A percentile compares a stretch with the other conserved stretches of the same genome.
phyloP scores from a whole-genome alignment of 2,329 filamentous ascomycete species.

The Colletotrichum costaricense region DNA sequence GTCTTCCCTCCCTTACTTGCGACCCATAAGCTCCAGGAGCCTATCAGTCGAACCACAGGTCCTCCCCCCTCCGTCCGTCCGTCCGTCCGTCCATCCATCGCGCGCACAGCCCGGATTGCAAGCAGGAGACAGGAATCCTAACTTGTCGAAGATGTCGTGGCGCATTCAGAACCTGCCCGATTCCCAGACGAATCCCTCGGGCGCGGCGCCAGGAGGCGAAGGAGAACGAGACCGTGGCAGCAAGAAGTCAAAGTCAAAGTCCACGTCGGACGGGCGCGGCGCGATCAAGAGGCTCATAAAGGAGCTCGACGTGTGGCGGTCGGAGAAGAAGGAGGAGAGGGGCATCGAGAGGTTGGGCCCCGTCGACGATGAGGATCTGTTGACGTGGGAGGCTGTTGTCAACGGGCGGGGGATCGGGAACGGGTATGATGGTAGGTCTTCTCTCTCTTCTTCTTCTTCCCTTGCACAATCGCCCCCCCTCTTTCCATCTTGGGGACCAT shows the following conservation, averaged over 20 bases:
- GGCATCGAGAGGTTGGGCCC: constrained; percentile 71
- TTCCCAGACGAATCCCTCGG: constrained; percentile 21
- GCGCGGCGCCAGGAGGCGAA: constrained; percentile 24
- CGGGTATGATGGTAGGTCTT: constrained; percentile 65
- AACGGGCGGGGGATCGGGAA: constrained; percentile 66
- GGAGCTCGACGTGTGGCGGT: constrained; percentile 66
- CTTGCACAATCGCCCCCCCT: too few relatives aligned
- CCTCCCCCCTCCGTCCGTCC: too few relatives aligned
- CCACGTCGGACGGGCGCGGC: constrained; percentile 49
- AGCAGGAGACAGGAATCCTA: not conserved
- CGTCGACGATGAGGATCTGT: constrained; percentile 63
- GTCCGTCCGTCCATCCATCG: not conserved
- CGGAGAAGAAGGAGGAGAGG: constrained; percentile 59
- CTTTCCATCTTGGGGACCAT: not conserved
- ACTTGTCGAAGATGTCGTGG: constrained; percentile 31
- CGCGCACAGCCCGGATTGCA: not conserved
- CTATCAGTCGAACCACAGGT: not conserved
- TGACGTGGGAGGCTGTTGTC: constrained; percentile 70
- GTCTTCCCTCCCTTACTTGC: not conserved
- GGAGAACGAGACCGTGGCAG: not conserved
- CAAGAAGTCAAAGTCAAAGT: constrained; percentile 29
- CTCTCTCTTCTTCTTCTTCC: too few relatives aligned
- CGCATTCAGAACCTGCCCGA: constrained; percentile 36
- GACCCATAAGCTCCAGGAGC: not conserved
- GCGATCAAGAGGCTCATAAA: constrained; percentile 68